Evolutionary conservation across 495 filamentous ascomycete species (phyloP), one percentile per base, ranked within the genome.

Genomic region (Astrocystis sublimbata): DNA sequence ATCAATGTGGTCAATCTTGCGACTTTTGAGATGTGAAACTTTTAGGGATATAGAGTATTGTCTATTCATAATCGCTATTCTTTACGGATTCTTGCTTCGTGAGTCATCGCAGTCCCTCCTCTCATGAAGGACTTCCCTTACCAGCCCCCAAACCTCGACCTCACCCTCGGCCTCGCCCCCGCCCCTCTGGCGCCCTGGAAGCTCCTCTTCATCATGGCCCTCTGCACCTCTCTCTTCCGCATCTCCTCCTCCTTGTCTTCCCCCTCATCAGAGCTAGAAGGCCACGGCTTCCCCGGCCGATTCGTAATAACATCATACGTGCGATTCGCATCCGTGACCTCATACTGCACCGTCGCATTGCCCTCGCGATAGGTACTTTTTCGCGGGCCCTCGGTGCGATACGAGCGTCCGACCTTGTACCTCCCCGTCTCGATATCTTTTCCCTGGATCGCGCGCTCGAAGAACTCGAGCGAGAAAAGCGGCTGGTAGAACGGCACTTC

Each of bases 401-500:
- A 86, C 1, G 62, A 61, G 12, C 43, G 47, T 0, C 45, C 59
- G 15, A 79, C 65, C 4, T 67, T 60, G 2, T 70, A 50, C 50
- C 70, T 72, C 3, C 88, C 88, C 15, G 85, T 88, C 33, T 86
- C 85, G 46, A 90, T 77, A 53, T 89, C 87, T 38, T 68, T 70
- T 15, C 85, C 82, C 4, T 67, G 68, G 50, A 89, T 80, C 0
- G 76, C 80, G 6, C 88, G 77, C 65, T 84, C 78, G 65, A 90
- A 88, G 40, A 87, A 75, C 60, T 80, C 79, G 6, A 88, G 75
- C 3, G 86, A 66, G n/a, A 81, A 78, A 31, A 88, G 66, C 0
- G 88, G 88, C 68, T 89, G 86, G 65, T 91, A 90, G 68, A 88
- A 87, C 1, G 88, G 88, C 4, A 89, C 86, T 63, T 88, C 81